These are phyloP conservation scores for Botrytis paeoniae DNA, from an alignment of 2,329 filamentous ascomycete genomes.

Conservation along the genomic window DNA sequence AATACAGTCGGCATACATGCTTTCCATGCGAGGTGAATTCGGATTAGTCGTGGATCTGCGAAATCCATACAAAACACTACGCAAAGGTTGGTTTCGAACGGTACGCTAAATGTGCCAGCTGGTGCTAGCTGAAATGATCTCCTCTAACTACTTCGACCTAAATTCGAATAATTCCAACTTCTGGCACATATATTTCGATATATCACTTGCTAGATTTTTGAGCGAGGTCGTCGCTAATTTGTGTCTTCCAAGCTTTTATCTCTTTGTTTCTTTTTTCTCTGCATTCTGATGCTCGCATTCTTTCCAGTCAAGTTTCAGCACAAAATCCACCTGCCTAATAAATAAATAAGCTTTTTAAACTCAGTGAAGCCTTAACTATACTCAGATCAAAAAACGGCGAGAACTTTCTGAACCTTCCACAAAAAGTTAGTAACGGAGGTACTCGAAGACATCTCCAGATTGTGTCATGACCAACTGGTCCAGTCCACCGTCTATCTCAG, in stretches of 20 bases:
- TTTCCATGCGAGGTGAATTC: neutral
- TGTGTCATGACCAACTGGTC: neutral
- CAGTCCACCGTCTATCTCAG: neutral
- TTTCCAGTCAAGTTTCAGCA: neutral
- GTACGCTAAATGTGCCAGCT: neutral
- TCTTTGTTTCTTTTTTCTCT: neutral
- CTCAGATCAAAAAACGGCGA: neutral
- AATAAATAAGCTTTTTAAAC: too few species aligned
- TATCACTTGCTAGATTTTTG: neutral
- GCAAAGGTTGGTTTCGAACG: neutral
- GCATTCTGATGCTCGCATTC: neutral
- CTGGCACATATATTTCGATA: neutral
- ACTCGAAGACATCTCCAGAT: neutral
- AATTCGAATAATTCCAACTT: neutral
- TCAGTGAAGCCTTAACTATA: fast-evolving
- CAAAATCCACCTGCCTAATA: too few species aligned
- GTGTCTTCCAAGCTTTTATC: neutral
- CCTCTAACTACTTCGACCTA: neutral
- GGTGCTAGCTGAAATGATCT: neutral
- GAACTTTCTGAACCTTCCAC: neutral
- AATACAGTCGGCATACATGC: neutral
- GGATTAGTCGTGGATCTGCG: too few species aligned
- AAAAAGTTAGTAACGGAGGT: neutral
- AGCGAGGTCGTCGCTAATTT: neutral
- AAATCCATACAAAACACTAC: neutral